Evolutionary conservation across 129 eudicot species (phyloP).

Genomic region (Cynara cardunculus): DNA sequence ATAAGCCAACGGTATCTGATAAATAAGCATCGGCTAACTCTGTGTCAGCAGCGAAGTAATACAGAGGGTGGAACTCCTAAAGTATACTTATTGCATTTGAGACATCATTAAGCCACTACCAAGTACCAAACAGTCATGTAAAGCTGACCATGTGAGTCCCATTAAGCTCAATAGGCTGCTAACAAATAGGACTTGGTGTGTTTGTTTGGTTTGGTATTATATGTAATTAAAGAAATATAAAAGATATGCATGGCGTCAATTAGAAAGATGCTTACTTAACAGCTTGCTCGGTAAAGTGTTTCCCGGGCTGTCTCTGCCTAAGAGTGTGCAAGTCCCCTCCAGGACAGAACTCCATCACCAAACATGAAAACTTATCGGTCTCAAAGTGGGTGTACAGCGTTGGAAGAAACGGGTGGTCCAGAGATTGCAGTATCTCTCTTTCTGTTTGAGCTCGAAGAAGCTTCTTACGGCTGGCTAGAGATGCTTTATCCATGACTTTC

Average conservation of each 20-base stretch:
- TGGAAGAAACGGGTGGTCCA: constrained; percentile 87
- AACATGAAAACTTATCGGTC: constrained; percentile 75
- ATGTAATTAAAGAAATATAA: neutral
- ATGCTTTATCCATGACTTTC: constrained; percentile 90
- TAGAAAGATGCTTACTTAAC: constrained; percentile 47
- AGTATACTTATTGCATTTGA: too few relatives aligned
- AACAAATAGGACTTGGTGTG: too few relatives aligned
- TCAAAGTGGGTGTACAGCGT: constrained; percentile 68
- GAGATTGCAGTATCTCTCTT: constrained; percentile 66
- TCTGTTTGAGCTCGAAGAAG: constrained; percentile 86
- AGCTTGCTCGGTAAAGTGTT: constrained; percentile 78
- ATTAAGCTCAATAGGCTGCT: too few relatives aligned
- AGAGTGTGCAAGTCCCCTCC: constrained; percentile 84
- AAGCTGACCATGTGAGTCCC: too few relatives aligned
- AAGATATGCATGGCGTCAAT: neutral
- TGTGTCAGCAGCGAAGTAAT: too few relatives aligned
- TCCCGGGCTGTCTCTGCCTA: constrained; percentile 80
- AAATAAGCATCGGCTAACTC: too few relatives aligned
- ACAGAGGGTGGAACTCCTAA: too few relatives aligned
- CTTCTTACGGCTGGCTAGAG: constrained; percentile 77
- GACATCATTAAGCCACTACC: too few relatives aligned
- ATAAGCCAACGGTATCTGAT: too few relatives aligned
- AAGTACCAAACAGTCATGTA: too few relatives aligned
- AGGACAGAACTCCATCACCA: constrained; percentile 90
- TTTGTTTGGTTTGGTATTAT: neutral